Evolutionary conservation across 768 basidiomycete genomes (phyloP).

Genomic region (Naganishia onofrii): DNA sequence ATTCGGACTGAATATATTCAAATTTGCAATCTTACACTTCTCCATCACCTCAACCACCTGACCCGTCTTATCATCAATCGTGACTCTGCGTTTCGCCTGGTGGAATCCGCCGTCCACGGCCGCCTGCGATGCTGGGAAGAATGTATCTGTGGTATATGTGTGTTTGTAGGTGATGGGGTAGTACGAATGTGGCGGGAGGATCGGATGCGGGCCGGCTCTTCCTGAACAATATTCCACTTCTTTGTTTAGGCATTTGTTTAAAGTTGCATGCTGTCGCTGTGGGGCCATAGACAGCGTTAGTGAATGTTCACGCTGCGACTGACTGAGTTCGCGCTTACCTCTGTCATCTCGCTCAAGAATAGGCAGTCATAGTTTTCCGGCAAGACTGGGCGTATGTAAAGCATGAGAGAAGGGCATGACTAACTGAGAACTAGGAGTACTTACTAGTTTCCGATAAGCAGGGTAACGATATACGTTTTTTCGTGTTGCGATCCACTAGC

Average conservation of each 20-base stretch:
- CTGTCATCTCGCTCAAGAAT: conserved; percentile 65
- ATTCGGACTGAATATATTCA: conserved; percentile 83
- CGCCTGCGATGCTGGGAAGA: conserved; percentile 56
- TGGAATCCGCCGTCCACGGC: conserved; percentile 50
- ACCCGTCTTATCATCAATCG: conserved; percentile 71
- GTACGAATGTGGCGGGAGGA: conserved; percentile 55
- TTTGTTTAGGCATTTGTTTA: conserved; percentile 80
- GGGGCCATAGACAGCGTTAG: conserved; percentile 1
- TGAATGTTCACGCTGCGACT: not conserved
- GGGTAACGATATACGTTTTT: conserved; percentile 36
- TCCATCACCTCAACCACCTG: conserved; percentile 67
- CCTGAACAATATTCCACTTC: conserved; percentile 52
- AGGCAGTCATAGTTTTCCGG: conserved; percentile 6
- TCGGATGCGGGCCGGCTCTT: conserved; percentile 25
- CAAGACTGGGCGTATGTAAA: not conserved
- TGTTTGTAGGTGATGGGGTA: conserved; percentile 72
- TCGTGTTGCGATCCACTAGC: conserved; percentile 33
- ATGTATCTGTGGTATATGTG: conserved; percentile 72
- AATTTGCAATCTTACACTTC: conserved; percentile 78
- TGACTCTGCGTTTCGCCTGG: conserved; percentile 73
- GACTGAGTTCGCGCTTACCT: conserved; percentile 58
- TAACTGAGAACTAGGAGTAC: not conserved
- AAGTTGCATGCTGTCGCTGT: conserved; percentile 81
- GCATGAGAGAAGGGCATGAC: not conserved
- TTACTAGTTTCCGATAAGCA: conserved; percentile 42